These are phyloP conservation scores for Mortierella sp. DNA, from an alignment of 371 early-diverging fungal genomes.

Conservation along the genomic window DNA sequence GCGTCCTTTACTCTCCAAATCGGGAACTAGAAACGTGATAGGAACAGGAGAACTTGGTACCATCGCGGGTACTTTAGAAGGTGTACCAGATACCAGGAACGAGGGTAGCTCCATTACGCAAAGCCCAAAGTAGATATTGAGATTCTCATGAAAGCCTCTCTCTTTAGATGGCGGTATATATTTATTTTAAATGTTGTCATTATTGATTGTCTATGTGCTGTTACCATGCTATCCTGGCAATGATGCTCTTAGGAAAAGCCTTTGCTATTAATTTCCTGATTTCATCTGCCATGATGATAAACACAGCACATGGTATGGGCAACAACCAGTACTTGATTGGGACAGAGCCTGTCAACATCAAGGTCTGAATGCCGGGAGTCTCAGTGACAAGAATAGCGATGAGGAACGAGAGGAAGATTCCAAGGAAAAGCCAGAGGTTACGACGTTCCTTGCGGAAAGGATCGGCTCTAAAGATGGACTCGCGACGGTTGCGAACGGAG, in stretches of 20 bases:
- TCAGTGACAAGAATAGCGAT: constrained; percentile 73
- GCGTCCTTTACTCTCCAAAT: too few species aligned
- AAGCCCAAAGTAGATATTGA: too few species aligned
- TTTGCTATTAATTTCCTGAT: constrained; percentile 65
- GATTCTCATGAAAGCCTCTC: too few species aligned
- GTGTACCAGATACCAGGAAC: too few species aligned
- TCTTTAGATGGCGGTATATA: too few species aligned
- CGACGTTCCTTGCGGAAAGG: constrained; percentile 64
- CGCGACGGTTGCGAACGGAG: constrained; percentile 69
- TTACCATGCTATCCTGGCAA: constrained; percentile 66
- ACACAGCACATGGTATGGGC: constrained; percentile 71
- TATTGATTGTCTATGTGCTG: too few species aligned
- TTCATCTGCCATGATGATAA: constrained; percentile 71
- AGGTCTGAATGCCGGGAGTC: constrained; percentile 65
- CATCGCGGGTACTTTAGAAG: too few species aligned
- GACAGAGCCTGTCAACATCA: constrained; percentile 75
- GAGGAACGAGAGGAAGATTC: constrained; percentile 59
- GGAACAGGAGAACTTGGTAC: too few species aligned
- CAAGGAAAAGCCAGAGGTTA: constrained; percentile 66
- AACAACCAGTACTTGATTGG: constrained; percentile 81
- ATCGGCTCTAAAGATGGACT: constrained; percentile 71
- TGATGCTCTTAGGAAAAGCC: constrained; percentile 55
- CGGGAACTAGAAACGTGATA: too few species aligned
- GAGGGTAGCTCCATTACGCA: too few species aligned
- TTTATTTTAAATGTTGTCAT: too few species aligned